These are phyloP conservation scores for Artemisia argyi DNA, from an alignment of 129 eudicot species.

Conservation along the genomic window DNA sequence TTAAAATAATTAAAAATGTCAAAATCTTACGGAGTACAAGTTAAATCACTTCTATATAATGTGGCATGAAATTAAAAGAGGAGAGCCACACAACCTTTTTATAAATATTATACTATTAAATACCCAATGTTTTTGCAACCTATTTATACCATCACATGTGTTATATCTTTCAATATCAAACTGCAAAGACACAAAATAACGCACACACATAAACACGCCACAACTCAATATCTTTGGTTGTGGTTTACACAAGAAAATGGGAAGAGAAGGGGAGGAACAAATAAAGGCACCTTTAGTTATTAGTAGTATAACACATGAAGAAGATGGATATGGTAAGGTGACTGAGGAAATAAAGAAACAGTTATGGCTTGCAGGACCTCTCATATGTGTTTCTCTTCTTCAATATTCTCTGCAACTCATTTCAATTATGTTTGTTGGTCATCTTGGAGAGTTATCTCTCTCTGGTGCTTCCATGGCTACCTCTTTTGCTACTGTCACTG, in stretches of 20 bases:
- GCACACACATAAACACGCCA: too few species aligned
- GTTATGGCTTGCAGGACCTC: conserved; percentile 78
- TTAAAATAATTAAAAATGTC: too few species aligned
- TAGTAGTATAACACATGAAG: conserved; percentile 9
- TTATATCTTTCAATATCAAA: too few species aligned
- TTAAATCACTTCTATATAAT: too few species aligned
- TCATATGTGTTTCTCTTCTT: conserved; percentile 58
- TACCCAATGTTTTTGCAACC: too few species aligned
- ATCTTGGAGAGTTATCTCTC: conserved; percentile 78
- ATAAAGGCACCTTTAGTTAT: conserved; percentile 9
- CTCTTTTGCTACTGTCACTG: conserved; percentile 75
- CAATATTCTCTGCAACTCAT: conserved; percentile 63
- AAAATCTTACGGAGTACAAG: too few species aligned
- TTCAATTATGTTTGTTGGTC: conserved; percentile 84
- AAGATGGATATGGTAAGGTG: conserved; percentile 8
- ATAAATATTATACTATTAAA: too few species aligned
- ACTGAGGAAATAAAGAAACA: conserved; percentile 57
- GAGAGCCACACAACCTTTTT: too few species aligned
- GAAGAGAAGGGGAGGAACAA: conserved; percentile 18
- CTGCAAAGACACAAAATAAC: too few species aligned
- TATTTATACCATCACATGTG: too few species aligned
- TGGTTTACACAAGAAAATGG: conserved; percentile 13
- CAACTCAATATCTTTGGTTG: neutral
- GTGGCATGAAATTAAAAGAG: too few species aligned
- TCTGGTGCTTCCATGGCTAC: conserved; percentile 90